phyloP scores from a whole-genome alignment of 257 asterid genomes.

The Solanum infundibuliforme region DNA sequence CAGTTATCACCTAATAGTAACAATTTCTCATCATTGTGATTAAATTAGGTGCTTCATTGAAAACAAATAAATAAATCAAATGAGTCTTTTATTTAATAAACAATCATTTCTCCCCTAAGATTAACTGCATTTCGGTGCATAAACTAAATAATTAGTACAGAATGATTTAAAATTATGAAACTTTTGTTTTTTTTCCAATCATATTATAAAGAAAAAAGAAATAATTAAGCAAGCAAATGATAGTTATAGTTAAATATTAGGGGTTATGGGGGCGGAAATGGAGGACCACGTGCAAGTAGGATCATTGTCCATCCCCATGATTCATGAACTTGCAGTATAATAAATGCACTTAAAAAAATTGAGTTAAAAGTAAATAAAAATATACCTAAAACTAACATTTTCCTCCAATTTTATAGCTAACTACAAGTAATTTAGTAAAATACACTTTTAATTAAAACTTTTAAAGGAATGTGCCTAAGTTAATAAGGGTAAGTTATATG shows the following conservation, averaged over 20 bases:
- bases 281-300: slow-evolving; percentile 36
- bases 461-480: too few species aligned
- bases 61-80: background rate
- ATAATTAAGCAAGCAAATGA: slow-evolving; percentile 4
- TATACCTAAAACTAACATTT: background rate
- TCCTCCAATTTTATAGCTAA: background rate
- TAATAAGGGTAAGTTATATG: background rate
- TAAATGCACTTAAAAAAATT: slow-evolving; percentile 4
- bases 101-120: background rate
- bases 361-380: background rate
- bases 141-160: background rate
- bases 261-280: slow-evolving; percentile 18
- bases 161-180: background rate
- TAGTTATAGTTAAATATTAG: slow-evolving; percentile 2
- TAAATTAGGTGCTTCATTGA: background rate
- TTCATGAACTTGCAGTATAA: slow-evolving; percentile 15
- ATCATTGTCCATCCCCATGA: slow-evolving; percentile 52
- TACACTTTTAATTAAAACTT: background rate
- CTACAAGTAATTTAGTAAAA: background rate
- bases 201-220: background rate
- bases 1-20: too few species aligned
- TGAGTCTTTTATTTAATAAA: background rate
- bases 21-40: background rate
- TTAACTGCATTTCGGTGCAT: background rate
- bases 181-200: slow-evolving; percentile 3